These are phyloP conservation scores for Kwoniella heveanensis DNA, from an alignment of 768 basidiomycete genomes.

Conservation along the genomic window DNA sequence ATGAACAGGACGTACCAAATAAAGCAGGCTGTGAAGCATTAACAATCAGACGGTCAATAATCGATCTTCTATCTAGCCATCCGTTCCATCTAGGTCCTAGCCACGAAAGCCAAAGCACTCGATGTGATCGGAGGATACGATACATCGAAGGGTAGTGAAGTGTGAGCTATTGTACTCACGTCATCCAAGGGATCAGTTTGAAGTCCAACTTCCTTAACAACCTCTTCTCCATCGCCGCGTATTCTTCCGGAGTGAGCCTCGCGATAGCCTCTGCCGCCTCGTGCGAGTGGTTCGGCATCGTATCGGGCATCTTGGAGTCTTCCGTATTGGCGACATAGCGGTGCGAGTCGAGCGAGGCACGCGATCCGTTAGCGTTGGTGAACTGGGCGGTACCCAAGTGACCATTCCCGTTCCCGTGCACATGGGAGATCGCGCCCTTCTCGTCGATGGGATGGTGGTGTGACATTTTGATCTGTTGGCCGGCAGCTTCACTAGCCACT, in stretches of 20 bases:
- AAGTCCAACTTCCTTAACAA: constrained; percentile 50
- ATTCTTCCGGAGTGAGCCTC: constrained; percentile 47
- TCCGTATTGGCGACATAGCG: constrained; percentile 15
- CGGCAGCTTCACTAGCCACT: no score
- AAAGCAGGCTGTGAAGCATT: constrained; percentile 4
- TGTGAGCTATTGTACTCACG: constrained; percentile 32
- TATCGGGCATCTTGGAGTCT: constrained; percentile 23
- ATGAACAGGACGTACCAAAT: constrained; percentile 11
- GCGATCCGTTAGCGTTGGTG: background rate
- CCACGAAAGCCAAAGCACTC: no score
- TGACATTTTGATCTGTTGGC: background rate
- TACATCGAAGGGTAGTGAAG: no score
- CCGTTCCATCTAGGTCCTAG: no score
- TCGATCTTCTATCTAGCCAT: no score
- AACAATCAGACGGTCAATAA: no score
- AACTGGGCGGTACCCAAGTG: no score
- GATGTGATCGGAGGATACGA: no score
- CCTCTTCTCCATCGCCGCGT: constrained; percentile 40
- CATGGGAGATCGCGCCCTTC: background rate
- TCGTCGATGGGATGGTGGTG: background rate
- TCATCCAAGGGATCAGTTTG: constrained; percentile 55
- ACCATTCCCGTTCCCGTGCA: background rate
- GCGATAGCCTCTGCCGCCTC: constrained; percentile 34
- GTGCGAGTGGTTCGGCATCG: constrained; percentile 29
- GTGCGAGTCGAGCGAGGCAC: constrained; percentile 10